A percentile compares a stretch with the other conserved stretches of the same genome.
Evolutionary conservation across 306 rosid genomes (phyloP).

Genomic region (Trichosanthes truncata): DNA sequence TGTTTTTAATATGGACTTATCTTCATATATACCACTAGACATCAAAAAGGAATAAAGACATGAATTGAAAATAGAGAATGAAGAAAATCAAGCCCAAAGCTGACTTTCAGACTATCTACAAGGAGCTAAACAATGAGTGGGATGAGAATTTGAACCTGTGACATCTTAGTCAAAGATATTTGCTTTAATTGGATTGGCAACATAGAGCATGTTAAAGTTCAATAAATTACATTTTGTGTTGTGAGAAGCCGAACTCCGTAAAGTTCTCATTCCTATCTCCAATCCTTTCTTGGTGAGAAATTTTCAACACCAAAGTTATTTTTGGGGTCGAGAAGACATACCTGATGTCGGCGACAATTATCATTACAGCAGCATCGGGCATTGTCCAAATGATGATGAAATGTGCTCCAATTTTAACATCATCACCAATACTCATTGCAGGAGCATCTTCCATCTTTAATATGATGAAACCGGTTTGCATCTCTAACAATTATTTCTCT

Average conservation of each 20-base stretch:
- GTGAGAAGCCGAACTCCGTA: background rate
- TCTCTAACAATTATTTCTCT: constrained; percentile 59
- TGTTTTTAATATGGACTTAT: background rate
- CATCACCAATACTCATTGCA: constrained; percentile 60
- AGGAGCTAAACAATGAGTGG: background rate
- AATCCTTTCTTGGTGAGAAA: background rate
- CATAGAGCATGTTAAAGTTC: background rate
- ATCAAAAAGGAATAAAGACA: background rate
- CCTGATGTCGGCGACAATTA: background rate
- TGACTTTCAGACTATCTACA: background rate
- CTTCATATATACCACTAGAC: background rate
- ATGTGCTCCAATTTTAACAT: background rate
- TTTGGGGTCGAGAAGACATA: background rate
- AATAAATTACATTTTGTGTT: too few species aligned
- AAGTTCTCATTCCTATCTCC: background rate
- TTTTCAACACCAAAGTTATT: background rate
- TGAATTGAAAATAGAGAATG: background rate
- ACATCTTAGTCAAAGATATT: too few species aligned
- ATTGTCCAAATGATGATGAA: background rate
- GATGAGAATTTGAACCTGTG: too few species aligned
- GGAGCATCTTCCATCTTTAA: constrained; percentile 51
- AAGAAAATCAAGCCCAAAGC: background rate
- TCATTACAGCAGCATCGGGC: background rate
- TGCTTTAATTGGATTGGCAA: too few species aligned
- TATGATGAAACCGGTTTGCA: constrained; percentile 55